Conservation (phyloP, 208 protist genomes). For the Leishmania turanica region DNA sequence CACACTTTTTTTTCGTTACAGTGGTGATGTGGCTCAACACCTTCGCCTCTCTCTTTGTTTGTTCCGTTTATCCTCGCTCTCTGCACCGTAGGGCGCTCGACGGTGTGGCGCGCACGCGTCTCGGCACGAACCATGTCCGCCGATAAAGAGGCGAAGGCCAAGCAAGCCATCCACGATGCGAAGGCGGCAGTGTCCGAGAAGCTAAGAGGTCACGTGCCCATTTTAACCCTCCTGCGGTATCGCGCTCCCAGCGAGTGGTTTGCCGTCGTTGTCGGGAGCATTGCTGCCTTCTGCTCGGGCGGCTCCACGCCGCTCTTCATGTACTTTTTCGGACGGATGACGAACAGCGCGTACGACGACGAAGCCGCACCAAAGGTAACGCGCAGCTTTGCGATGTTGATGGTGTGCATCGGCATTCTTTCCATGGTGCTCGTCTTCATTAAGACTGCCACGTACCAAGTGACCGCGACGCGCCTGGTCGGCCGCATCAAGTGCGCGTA, state of each 20-base stretch:
- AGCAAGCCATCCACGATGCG: constrained; percentile 15
- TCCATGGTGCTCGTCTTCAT: constrained; percentile 58
- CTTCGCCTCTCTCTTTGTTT: too few relatives aligned
- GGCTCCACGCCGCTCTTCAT: constrained; percentile 75
- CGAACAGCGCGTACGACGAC: constrained; percentile 63
- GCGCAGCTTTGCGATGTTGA: constrained; percentile 60
- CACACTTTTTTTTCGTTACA: too few relatives aligned
- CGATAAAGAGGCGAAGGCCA: not conserved
- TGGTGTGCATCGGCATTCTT: constrained; percentile 41
- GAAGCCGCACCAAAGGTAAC: constrained; percentile 43
- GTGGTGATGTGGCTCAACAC: too few relatives aligned
- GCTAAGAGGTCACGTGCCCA: constrained; percentile 36
- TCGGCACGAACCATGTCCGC: not conserved
- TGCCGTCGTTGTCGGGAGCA: constrained; percentile 62
- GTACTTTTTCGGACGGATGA: constrained; percentile 77
- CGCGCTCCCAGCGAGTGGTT: constrained; percentile 49
- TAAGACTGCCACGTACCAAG: constrained; percentile 48
- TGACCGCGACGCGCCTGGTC: constrained; percentile 49
- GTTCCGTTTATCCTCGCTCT: not conserved
- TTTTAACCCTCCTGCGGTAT: constrained; percentile 71
- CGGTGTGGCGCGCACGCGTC: not conserved
- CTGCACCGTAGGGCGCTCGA: not conserved
- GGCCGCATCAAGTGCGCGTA: constrained; percentile 46
- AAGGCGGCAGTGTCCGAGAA: constrained; percentile 12
- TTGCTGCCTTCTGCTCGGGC: constrained; percentile 63